These are phyloP conservation scores for Neurospora pannonica DNA, from an alignment of 495 filamentous ascomycete genomes.

Conservation along the genomic window DNA sequence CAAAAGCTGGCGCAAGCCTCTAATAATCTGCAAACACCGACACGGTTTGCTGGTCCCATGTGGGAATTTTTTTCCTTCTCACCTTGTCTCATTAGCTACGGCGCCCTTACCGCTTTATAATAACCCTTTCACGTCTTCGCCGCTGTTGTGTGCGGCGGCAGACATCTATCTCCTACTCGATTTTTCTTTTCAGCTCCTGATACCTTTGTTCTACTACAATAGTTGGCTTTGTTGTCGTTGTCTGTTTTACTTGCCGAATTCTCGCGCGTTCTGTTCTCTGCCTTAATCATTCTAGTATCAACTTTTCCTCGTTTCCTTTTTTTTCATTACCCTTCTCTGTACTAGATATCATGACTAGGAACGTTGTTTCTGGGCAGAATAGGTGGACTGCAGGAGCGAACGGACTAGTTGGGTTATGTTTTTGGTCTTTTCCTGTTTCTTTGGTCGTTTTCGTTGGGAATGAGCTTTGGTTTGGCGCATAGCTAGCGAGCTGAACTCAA, in stretches of 20 bases:
- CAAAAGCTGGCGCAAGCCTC: constrained; percentile 36
- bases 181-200: constrained; percentile 9
- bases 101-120: constrained; percentile 34
- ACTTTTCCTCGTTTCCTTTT: not conserved
- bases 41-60: constrained; percentile 46
- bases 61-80: constrained; percentile 26
- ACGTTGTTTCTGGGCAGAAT: not conserved
- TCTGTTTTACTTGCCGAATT: not conserved
- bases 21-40: constrained; percentile 33
- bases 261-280: not conserved
- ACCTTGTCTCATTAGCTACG: constrained; percentile 44
- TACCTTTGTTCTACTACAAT: constrained; percentile 20
- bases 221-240: not conserved
- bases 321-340: not conserved
- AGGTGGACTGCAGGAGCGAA: not conserved
- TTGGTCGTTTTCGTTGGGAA: not conserved
- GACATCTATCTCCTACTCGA: not conserved
- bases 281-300: not conserved
- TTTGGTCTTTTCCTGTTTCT: not conserved
- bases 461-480: not conserved
- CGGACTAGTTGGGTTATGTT: not conserved
- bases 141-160: constrained; percentile 2
- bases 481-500: not conserved
- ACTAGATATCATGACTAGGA: not conserved
- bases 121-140: constrained; percentile 17